Conservation (phyloP, 371 early-diverging fungal genomes). For the Mortierella sp. region DNA sequence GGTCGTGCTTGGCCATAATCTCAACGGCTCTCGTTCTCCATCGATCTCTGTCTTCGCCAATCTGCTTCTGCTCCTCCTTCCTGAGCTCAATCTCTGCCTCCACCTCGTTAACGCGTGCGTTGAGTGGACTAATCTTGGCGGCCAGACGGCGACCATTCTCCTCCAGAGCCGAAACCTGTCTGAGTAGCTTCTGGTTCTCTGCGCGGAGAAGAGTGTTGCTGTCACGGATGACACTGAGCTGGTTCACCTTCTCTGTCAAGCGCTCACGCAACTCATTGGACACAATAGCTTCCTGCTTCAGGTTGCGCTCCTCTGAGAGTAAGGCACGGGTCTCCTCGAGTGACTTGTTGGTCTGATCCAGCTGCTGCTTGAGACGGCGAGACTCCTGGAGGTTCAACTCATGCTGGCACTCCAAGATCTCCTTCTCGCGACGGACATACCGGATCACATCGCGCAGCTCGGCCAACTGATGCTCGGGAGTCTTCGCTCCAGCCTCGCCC, state of each 20-base stretch:
- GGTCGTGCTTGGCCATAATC: constrained; percentile 57
- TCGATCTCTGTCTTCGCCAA: constrained; percentile 51
- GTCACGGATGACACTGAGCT: constrained; percentile 75
- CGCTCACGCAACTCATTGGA: constrained; percentile 69
- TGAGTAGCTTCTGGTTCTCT: constrained; percentile 62
- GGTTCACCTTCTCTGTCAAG: constrained; percentile 73
- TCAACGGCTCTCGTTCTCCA: constrained; percentile 55
- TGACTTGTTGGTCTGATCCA: constrained; percentile 67
- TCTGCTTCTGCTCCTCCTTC: constrained; percentile 47
- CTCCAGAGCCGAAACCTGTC: constrained; percentile 56
- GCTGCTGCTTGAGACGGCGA: constrained; percentile 68
- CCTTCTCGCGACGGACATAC: constrained; percentile 78
- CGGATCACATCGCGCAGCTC: constrained; percentile 75
- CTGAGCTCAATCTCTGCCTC: constrained; percentile 69
- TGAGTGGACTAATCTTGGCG: constrained; percentile 62
- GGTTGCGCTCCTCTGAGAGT: constrained; percentile 66
- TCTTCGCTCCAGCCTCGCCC: constrained; percentile 16
- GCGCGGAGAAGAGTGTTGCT: constrained; percentile 76
- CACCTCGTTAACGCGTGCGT: constrained; percentile 61
- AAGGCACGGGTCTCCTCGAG: constrained; percentile 74
- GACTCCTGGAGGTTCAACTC: constrained; percentile 75
- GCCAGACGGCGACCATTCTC: constrained; percentile 33
- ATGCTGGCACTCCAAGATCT: constrained; percentile 70
- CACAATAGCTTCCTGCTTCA: constrained; percentile 56
- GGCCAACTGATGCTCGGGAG: constrained; percentile 41